Evolutionary conservation across 306 rosid genomes (phyloP), one percentile per base, ranked within the genome.

Genomic region (Lathyrus sativus): DNA sequence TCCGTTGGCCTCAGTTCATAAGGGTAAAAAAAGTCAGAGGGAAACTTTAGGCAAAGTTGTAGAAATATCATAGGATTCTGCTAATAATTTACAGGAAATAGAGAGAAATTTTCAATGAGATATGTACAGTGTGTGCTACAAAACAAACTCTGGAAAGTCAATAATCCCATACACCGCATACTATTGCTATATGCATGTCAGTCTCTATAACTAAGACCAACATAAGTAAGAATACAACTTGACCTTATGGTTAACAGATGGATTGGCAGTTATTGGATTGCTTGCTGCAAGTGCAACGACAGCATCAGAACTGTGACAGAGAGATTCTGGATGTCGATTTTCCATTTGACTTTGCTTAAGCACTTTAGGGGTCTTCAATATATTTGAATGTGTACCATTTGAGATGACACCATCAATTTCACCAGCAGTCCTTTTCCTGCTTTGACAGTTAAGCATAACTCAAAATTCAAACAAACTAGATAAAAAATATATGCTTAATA

Each of bases 381-480:
- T 82, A 81, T 65, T 67, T 72, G 68, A 45, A 66, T 76, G 75
- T 59, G 79, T 76, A 67, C 89, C 92, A 85, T 84, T 88, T 48
- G 80, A 77, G 70, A 70, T 22, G 55, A 49, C 63, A 63, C 64
- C 48, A 49, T 85, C 86, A 71, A 68, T 45, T 76, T 88, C 96
- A 41, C 63, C 77, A 55, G 81, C 74, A 64, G 77, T 39, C 70
- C 99, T 87, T 84, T 95, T 95, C 83, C 99, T 88, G 91, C 49
- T 75, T 65, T 48, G 24, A 60, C 54, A 80, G 66, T 33, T 24
- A 74, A 79, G 26, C 59, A 38, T 64, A 61, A 17, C 42, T 68
- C 39, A 2, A 56, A 28, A 31, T 56, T 75, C 35, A 58, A 76
- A 55, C 38, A 73, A 35, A 57, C n/a, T 58, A 45, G 14, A 41